A percentile compares a stretch with the other conserved stretches of the same genome.
These are phyloP conservation scores for Petunia secreta DNA, from an alignment of 257 asterid genomes.

Conservation along the genomic window DNA sequence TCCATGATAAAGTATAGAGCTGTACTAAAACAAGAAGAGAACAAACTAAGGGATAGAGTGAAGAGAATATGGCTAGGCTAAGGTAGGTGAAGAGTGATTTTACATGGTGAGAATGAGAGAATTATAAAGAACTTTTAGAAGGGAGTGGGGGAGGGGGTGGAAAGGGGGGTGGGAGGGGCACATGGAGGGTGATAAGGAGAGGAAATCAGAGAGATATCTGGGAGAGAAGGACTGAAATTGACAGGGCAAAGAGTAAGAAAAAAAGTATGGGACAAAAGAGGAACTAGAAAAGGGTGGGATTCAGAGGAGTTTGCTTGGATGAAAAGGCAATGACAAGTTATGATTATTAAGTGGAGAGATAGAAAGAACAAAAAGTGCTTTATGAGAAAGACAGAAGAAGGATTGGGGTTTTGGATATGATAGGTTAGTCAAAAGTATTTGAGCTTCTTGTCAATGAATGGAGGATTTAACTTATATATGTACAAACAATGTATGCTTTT, in stretches of 20 bases:
- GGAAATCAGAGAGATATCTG: conserved; percentile 80
- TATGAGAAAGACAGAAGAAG: conserved; percentile 13
- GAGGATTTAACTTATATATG: too few relatives aligned
- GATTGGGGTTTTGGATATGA: conserved; percentile 17
- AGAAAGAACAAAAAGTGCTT: conserved; percentile 16
- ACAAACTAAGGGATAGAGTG: conserved; percentile 20
- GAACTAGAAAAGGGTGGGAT: conserved; percentile 53
- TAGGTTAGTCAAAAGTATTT: conserved; percentile 1
- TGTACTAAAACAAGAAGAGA: conserved; percentile 25
- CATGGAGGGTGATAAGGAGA: conserved; percentile 63
- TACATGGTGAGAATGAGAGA: conserved; percentile 17
- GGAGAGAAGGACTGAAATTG: conserved; percentile 97
- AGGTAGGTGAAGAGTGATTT: not conserved
- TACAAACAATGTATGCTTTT: too few relatives aligned
- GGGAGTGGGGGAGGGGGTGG: conserved; percentile 22
- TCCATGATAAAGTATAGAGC: conserved; percentile 44
- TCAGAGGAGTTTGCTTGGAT: conserved; percentile 68
- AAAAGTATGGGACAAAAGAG: conserved; percentile 92
- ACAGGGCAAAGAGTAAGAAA: conserved; percentile 69
- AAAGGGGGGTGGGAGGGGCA: conserved; percentile 34
- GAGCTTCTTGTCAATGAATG: conserved; percentile 5
- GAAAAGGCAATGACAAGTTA: conserved; percentile 62
- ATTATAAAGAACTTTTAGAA: conserved; percentile 16
- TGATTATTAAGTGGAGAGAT: conserved; percentile 29
- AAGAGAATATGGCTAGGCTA: conserved; percentile 5